These are phyloP conservation scores for Mycena amicta DNA, from an alignment of 768 basidiomycete genomes.

Conservation along the genomic window DNA sequence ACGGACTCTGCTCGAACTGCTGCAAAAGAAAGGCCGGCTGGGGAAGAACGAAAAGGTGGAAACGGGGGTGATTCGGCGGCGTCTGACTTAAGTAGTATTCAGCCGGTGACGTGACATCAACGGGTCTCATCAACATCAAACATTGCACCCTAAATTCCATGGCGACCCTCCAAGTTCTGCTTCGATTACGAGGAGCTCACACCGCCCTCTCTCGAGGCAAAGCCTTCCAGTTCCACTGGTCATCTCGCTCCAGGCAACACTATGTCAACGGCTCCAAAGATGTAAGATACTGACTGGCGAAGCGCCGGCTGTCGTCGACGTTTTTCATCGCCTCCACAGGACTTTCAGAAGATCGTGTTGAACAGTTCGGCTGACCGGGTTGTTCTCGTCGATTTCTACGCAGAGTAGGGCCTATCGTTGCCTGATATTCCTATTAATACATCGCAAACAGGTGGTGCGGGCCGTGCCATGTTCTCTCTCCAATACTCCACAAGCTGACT, in stretches of 20 bases:
- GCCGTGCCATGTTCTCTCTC: slow-evolving; percentile 75
- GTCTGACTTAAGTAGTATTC: slow-evolving; percentile 2
- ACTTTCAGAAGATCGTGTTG: slow-evolving; percentile 11
- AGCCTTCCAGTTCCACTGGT: slow-evolving; percentile 49
- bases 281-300: slow-evolving; percentile 40
- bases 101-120: not conserved
- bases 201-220: not conserved
- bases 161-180: slow-evolving; percentile 8
- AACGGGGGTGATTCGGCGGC: slow-evolving; percentile 1
- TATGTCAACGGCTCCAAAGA: slow-evolving; percentile 48
- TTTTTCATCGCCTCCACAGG: not conserved
- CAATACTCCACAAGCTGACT: slow-evolving; percentile 65
- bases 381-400: slow-evolving; percentile 79
- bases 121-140: not conserved
- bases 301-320: not conserved
- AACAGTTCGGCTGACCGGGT: slow-evolving; percentile 48
- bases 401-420: slow-evolving; percentile 55
- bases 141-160: not conserved
- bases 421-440: not conserved
- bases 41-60: slow-evolving; percentile 22
- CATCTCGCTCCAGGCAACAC: slow-evolving; percentile 39
- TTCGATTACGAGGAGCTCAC: not conserved
- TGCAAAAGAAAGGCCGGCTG: slow-evolving; percentile 38
- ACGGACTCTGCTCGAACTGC: slow-evolving; percentile 52
- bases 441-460: slow-evolving; percentile 67